These are phyloP conservation scores for Exophiala calicioides DNA, from an alignment of 2,329 filamentous ascomycete species.

Conservation along the genomic window DNA sequence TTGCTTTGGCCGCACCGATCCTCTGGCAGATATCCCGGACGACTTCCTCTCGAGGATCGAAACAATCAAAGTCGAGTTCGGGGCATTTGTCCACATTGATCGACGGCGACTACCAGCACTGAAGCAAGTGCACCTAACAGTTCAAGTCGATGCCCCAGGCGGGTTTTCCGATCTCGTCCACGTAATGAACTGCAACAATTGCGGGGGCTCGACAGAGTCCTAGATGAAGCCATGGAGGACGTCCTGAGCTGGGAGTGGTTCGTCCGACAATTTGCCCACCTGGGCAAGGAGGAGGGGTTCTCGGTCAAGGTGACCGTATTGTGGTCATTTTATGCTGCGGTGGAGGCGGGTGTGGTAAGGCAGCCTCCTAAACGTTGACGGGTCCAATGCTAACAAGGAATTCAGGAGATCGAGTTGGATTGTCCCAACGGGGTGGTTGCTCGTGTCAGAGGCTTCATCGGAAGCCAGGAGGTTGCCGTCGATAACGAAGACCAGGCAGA, in stretches of 20 bases:
- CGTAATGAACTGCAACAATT: conserved; percentile 2
- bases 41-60: conserved; percentile 8
- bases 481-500: conserved; percentile 2
- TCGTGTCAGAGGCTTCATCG: conserved; percentile 4
- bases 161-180: too few relatives aligned
- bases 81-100: conserved; percentile 9
- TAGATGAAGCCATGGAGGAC: too few relatives aligned
- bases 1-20: neutral
- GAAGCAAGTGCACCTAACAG: conserved; percentile 1
- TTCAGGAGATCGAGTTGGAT: too few relatives aligned
- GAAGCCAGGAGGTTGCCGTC: conserved; percentile 6
- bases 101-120: conserved; percentile 1
- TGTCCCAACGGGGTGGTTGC: conserved; percentile 2
- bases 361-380: too few relatives aligned
- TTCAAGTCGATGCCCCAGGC: conserved; percentile 1
- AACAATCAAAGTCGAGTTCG: conserved; percentile 5
- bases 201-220: neutral
- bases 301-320: conserved; percentile 3
- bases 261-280: conserved; percentile 3
- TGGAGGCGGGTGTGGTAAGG: conserved; percentile 1
- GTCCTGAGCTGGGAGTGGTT: too few relatives aligned
- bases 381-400: too few relatives aligned
- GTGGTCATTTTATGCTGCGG: neutral
- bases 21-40: conserved; percentile 2
- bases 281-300: conserved; percentile 3